A percentile compares a stretch with the other conserved stretches of the same genome.
Conservation (phyloP, 140 eudicot species). For the Anethum foeniculum region DNA sequence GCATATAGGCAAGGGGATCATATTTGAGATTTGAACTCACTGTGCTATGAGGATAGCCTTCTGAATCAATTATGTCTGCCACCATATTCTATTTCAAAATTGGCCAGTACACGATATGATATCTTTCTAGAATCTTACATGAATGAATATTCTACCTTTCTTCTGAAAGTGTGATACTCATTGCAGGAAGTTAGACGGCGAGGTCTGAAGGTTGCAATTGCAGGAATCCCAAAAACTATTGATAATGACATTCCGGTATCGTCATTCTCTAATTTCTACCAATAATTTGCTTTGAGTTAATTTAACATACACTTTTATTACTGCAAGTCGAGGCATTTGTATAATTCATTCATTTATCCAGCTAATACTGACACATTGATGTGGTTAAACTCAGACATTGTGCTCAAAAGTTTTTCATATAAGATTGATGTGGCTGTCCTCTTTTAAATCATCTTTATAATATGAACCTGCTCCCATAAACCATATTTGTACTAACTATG, state of each 20-base stretch:
- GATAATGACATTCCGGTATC: slow-evolving; percentile 92
- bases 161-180: slow-evolving; percentile 6
- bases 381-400: not conserved
- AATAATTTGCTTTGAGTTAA: slow-evolving; percentile 10
- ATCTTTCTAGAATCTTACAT: not conserved
- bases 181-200: slow-evolving; percentile 75
- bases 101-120: not conserved
- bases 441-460: not conserved
- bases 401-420: not conserved
- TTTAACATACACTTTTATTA: not conserved
- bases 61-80: not conserved
- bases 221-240: slow-evolving; percentile 91
- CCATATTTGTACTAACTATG: not conserved
- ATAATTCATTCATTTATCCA: not conserved
- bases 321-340: not conserved
- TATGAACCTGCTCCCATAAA: not conserved
- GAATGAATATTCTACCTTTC: not conserved
- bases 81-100: not conserved
- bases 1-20: not conserved
- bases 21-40: not conserved
- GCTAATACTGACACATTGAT: not conserved
- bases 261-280: not conserved
- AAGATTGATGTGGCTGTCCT: not conserved
- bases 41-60: not conserved
- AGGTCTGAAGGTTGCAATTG: slow-evolving; percentile 70